Conservation (phyloP, 225 moss, liverwort and hornwort genomes). For the Polytrichum commune region DNA sequence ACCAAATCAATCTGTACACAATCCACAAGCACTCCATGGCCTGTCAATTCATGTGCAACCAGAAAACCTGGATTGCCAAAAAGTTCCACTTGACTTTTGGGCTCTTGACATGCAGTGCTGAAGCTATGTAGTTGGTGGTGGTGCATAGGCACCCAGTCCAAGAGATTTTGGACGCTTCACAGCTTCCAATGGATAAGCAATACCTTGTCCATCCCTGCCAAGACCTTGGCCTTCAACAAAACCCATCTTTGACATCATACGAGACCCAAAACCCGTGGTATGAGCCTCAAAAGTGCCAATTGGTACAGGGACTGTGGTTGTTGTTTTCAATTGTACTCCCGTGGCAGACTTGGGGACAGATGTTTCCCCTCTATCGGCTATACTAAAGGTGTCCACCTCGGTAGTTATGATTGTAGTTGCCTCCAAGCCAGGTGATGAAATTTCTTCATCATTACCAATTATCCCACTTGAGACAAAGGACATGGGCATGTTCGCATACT, state of each 20-base stretch:
- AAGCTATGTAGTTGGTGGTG: constrained; percentile 12
- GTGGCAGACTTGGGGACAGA: constrained; percentile 38
- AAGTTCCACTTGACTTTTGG: no score
- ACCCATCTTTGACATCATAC: constrained; percentile 96
- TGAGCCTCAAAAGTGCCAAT: constrained; percentile 89
- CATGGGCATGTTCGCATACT: constrained; percentile 73
- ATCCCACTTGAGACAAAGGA: constrained; percentile 66
- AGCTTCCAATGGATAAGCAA: constrained; percentile 77
- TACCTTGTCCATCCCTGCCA: constrained; percentile 83
- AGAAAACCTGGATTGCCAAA: no score
- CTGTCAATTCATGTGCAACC: no score
- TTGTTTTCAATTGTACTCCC: constrained; percentile 13
- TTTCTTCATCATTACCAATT: constrained; percentile 52
- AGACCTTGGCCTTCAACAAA: constrained; percentile 83
- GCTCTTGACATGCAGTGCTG: no score
- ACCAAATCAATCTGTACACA: no score
- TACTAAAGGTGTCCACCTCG: constrained; percentile 17
- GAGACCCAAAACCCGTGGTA: constrained; percentile 86
- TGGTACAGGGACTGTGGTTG: constrained; percentile 10
- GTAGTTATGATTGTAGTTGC: constrained; percentile 15
- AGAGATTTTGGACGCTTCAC: constrained; percentile 80
- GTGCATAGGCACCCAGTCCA: constrained; percentile 82
- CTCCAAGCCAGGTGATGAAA: constrained; percentile 15
- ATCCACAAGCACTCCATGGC: no score
- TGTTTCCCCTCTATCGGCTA: constrained; percentile 31